Evolutionary conservation across 768 basidiomycete genomes (phyloP).

Genomic region (Trametes villosa): DNA sequence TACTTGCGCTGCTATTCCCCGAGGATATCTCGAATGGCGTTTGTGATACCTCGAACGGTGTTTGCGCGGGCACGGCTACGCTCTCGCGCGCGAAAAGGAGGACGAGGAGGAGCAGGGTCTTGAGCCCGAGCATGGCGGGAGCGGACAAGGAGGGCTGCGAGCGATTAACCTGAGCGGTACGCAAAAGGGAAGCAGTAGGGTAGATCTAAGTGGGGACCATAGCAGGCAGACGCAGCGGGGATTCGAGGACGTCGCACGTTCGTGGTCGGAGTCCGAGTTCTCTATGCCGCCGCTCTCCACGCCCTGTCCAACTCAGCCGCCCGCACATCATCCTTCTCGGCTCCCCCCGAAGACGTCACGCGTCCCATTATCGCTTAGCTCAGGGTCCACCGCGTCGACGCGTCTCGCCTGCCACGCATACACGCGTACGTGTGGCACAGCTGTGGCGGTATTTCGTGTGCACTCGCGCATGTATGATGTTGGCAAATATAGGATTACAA

Average conservation of each 20-base stretch:
- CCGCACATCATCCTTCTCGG: not conserved
- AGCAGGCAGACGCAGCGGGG: not conserved
- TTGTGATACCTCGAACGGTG: constrained; percentile 46
- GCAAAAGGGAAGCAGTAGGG: constrained; percentile 10
- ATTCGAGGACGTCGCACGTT: constrained; percentile 24
- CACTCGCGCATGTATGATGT: too few relatives aligned
- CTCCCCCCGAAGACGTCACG: constrained; percentile 7
- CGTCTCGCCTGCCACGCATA: not conserved
- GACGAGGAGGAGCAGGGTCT: constrained; percentile 32
- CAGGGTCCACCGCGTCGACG: not conserved
- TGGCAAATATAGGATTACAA: too few relatives aligned
- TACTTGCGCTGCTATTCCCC: constrained; percentile 34
- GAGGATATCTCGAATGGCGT: constrained; percentile 40
- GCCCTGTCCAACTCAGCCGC: too few relatives aligned
- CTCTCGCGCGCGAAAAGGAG: constrained; percentile 31
- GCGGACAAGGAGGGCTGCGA: not conserved
- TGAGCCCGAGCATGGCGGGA: constrained; percentile 25
- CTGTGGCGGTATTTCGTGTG: not conserved
- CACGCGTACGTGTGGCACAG: not conserved
- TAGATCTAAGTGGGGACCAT: constrained; percentile 16
- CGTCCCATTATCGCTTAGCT: not conserved
- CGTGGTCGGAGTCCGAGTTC: constrained; percentile 13
- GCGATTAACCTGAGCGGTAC: constrained; percentile 8
- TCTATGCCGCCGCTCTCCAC: too few relatives aligned
- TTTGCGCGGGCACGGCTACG: constrained; percentile 45